Percentiles rank a stretch among this genome's conserved stretches.
Evolutionary conservation across 2,329 filamentous ascomycete genomes (phyloP).

Genomic region (Cercospora sojina): DNA sequence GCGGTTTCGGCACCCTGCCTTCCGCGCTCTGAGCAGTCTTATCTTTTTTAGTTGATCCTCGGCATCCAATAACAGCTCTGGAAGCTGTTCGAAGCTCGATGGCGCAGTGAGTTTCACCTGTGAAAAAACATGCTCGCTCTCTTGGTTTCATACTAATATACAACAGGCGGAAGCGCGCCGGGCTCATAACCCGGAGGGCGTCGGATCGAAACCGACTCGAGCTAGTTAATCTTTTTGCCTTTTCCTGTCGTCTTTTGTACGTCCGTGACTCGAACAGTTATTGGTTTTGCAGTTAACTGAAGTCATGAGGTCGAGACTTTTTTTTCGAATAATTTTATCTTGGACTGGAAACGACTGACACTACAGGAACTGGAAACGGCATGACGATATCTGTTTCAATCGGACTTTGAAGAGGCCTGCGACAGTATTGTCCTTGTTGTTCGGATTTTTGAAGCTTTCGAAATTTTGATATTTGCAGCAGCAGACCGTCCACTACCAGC

Average conservation of each 20-base stretch:
- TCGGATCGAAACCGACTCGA: conserved; percentile 2
- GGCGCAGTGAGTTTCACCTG: conserved; percentile 4
- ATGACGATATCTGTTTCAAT: neutral
- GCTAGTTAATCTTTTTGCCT: conserved; percentile 1
- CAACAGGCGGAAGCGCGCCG: conserved; percentile 12
- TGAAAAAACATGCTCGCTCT: neutral
- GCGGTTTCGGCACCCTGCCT: neutral
- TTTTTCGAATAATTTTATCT: too few relatives aligned
- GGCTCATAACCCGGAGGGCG: conserved; percentile 16
- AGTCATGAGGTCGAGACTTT: too few relatives aligned
- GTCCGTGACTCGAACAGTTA: neutral
- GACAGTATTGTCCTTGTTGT: neutral
- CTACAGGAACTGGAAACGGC: too few relatives aligned
- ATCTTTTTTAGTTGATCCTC: neutral
- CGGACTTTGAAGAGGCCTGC: neutral
- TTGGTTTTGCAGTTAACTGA: too few relatives aligned
- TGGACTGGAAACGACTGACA: too few relatives aligned
- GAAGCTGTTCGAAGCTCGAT: conserved; percentile 1
- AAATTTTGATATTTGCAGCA: neutral
- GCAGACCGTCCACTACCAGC: neutral
- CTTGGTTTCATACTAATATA: neutral
- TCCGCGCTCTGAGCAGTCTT: neutral
- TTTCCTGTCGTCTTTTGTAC: neutral
- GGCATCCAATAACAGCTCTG: neutral
- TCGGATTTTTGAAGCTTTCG: neutral